Conservation (phyloP, 495 filamentous ascomycete species). For the Penicillium salamii region DNA sequence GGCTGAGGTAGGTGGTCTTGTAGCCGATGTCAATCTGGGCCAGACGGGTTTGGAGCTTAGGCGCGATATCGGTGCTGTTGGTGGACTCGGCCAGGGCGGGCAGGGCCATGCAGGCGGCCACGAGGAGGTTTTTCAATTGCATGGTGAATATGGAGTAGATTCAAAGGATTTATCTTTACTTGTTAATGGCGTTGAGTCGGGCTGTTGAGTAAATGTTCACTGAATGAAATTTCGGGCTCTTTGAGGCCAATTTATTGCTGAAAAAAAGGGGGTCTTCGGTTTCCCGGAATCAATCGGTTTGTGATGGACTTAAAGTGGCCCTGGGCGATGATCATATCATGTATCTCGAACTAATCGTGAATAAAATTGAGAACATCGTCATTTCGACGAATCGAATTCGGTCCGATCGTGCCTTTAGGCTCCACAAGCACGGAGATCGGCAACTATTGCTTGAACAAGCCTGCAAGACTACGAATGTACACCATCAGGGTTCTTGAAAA, state of each 20-base stretch:
- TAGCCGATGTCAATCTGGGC: conserved; percentile 11
- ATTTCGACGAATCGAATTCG: neutral
- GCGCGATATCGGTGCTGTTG: conserved; percentile 13
- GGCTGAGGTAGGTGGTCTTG: conserved; percentile 4
- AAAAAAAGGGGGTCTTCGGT: neutral
- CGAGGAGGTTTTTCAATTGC: conserved; percentile 12
- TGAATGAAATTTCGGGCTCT: too few species aligned
- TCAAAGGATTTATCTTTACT: too few species aligned
- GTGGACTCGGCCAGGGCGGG: conserved; percentile 2
- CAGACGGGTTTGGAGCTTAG: conserved; percentile 5
- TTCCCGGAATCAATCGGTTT: neutral
- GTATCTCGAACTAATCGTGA: neutral
- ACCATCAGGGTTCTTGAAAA: too few species aligned
- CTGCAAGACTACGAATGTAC: too few species aligned
- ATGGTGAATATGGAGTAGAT: conserved; percentile 2
- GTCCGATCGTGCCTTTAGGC: neutral
- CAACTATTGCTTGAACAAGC: too few species aligned
- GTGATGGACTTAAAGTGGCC: neutral
- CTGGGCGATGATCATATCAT: neutral
- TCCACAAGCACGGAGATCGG: too few species aligned
- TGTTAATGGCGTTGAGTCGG: too few species aligned
- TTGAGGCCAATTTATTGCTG: too few species aligned
- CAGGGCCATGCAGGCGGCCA: conserved; percentile 2
- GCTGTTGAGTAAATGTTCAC: too few species aligned
- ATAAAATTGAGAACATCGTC: neutral